Evolutionary conservation across 352 stramenopile species (phyloP).

Genomic region (Phytophthora podocarpi): DNA sequence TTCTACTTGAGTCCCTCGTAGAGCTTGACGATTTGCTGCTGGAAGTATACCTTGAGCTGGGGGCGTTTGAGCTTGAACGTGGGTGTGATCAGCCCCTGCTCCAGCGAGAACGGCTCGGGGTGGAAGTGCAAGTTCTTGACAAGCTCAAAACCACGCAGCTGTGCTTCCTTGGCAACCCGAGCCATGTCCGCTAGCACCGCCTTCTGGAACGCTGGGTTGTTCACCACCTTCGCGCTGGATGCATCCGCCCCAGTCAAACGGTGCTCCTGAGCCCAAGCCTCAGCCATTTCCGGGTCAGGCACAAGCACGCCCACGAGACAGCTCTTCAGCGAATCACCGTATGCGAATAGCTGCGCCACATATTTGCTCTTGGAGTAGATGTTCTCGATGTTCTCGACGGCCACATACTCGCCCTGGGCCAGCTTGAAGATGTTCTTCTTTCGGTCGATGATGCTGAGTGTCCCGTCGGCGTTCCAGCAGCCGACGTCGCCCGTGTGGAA

Average conservation of each 20-base stretch:
- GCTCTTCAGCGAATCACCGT: constrained; percentile 96
- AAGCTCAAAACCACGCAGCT: constrained; percentile 92
- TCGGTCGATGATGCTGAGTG: constrained; percentile 90
- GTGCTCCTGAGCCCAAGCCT: too few species aligned
- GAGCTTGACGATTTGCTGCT: constrained; percentile 46
- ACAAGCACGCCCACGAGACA: constrained; percentile 96
- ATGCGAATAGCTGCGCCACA: constrained; percentile 95
- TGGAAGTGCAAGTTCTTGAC: constrained; percentile 89
- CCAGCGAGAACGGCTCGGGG: constrained; percentile 81
- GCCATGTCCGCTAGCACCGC: constrained; percentile 76
- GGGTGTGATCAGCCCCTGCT: constrained; percentile 91
- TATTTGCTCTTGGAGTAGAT: constrained; percentile 92
- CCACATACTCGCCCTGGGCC: constrained; percentile 96
- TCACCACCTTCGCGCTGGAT: constrained; percentile 36
- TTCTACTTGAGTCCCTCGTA: constrained; percentile 45
- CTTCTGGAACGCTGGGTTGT: constrained; percentile 47
- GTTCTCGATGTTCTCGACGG: constrained; percentile 97
- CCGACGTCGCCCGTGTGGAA: constrained; percentile 98
- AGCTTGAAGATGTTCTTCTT: constrained; percentile 97
- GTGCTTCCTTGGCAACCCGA: constrained; percentile 45
- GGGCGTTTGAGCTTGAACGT: constrained; percentile 95
- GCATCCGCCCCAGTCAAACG: too few species aligned
- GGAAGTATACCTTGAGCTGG: constrained; percentile 55
- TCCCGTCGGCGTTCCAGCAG: constrained; percentile 94
- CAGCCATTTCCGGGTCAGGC: constrained; percentile 65